Percentiles rank a stretch among this genome's conserved stretches.
Evolutionary conservation across 257 asterid genomes (phyloP).

Genomic region (Solanum pinnatisectum): DNA sequence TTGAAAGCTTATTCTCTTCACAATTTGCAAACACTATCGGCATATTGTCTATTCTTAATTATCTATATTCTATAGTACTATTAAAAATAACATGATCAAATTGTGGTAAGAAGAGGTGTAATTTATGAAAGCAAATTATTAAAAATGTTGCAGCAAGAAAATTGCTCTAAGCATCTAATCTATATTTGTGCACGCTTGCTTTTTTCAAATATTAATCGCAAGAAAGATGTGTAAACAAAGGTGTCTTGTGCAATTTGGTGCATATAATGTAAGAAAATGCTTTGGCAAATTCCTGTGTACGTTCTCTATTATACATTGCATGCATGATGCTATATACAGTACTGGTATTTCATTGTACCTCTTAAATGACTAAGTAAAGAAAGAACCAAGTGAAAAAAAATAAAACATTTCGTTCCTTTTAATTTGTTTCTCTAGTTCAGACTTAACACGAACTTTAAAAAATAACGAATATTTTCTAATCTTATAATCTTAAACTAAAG

Average conservation of each 20-base stretch:
- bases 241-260: background rate
- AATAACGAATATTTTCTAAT: no score
- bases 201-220: background rate
- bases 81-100: background rate
- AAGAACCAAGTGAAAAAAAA: no score
- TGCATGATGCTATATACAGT: background rate
- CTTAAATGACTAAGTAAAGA: background rate
- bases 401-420: no score
- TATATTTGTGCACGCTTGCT: background rate
- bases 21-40: background rate
- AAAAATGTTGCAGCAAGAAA: background rate
- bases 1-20: slow-evolving; percentile 3
- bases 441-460: background rate
- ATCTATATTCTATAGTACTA: background rate
- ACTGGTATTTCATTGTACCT: background rate
- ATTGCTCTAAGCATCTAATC: background rate
- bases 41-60: background rate
- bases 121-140: background rate
- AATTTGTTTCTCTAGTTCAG: no score
- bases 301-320: background rate
- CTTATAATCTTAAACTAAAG: no score
- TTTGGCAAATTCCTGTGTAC: background rate
- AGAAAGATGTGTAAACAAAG: background rate
- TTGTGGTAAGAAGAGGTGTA: background rate
- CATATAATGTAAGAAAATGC: background rate